Conservation (phyloP, 2,329 filamentous ascomycete species). For the Allantophomopsis lycopodina region DNA sequence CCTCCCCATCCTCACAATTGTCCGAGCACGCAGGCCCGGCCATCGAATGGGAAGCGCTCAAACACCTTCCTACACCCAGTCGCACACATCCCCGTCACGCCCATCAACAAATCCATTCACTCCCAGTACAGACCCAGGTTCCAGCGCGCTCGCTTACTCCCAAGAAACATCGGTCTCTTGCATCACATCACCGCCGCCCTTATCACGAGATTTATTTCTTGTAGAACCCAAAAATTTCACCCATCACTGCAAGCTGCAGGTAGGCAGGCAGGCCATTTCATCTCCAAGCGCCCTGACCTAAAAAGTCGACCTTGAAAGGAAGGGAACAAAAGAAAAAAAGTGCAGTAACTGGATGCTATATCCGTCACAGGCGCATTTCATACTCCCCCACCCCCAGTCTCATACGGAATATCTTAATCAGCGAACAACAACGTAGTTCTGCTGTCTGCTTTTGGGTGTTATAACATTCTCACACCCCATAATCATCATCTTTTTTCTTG, state of each 20-base stretch:
- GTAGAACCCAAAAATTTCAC: neutral
- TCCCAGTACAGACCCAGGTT: neutral
- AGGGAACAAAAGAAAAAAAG: neutral
- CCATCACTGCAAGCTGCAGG: neutral
- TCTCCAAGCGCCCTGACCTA: neutral
- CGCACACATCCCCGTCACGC: too few relatives aligned
- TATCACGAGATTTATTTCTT: neutral
- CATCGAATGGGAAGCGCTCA: neutral
- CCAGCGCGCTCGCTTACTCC: conserved; percentile 2
- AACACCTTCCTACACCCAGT: too few relatives aligned
- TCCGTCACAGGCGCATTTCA: conserved; percentile 8
- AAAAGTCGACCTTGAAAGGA: neutral
- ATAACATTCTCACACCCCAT: conserved; percentile 12
- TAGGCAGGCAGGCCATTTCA: neutral
- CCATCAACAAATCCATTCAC: too few relatives aligned
- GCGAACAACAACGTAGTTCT: conserved; percentile 4
- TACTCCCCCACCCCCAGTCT: conserved; percentile 4
- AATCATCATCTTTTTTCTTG: conserved; percentile 3
- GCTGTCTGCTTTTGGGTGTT: conserved; percentile 8
- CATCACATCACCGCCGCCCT: conserved; percentile 6
- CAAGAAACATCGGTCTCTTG: conserved; percentile 5
- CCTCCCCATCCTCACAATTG: neutral
- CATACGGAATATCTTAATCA: conserved; percentile 7
- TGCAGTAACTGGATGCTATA: neutral
- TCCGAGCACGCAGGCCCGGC: conserved; percentile 3